Evolutionary conservation across 2,329 filamentous ascomycete species (phyloP), one percentile per base, ranked within the genome.

Genomic region (Cytospora leucostoma): DNA sequence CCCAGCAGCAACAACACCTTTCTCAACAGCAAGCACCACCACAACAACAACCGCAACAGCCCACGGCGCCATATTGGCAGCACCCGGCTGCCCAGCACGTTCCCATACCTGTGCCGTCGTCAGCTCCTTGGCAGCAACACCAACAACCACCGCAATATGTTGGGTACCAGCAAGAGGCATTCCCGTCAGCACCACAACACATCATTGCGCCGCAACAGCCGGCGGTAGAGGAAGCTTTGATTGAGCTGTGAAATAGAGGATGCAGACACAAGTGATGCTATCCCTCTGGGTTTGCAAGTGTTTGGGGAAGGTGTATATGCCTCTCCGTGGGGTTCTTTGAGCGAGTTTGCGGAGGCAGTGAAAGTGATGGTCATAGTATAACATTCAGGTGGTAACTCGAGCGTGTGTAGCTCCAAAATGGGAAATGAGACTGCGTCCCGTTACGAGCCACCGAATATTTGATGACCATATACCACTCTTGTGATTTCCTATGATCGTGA

Each of bases 141-240:
- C 59, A 62, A 17, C 64, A 65, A 17, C 50, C 62, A 17, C 51
- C 72, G 50, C 77, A 75, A 3, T 84, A 86, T 65, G 66, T 74
- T 12, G 78, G 80, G 7, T 88, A 86, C 69, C 77, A 75, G 3
- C 84, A 86, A 70, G 84, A 88, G 32, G 78, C 83, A 3, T 91
- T 92, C 70, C 89, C 90, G 1, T 79, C 84, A 2, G 86, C 84
- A 34, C 87, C 87, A 17, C 84, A 88, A 64, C 85, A 88, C 50
- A 37, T 37, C 27, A 56, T 58, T 73, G 81, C 84, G 34, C 86
- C 84, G 59, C 81, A 75, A 72, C 80, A 81, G 70, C 84, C 83
- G 15, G 82, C 79, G 1, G 82, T 89, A 54, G 91, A 94, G 75
- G 91, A 94, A 75, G 89, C 87, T 64, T 76, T 95, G 71, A 95